Conservation (phyloP, 179 eudicot species). For the Corrigiola litoralis region DNA sequence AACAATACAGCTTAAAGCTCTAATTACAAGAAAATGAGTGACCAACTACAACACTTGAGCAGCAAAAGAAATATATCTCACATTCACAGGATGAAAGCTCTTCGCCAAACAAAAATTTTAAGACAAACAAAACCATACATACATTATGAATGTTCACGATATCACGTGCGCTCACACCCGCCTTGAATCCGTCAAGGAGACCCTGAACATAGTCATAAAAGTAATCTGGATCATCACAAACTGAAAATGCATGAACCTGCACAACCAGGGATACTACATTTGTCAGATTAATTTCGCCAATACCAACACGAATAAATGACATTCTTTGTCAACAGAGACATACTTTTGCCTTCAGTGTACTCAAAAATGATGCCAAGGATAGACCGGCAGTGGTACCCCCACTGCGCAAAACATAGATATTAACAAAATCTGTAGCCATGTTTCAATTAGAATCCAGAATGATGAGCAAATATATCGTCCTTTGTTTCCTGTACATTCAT, state of each 20-base stretch:
- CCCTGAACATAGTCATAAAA: conserved; percentile 68
- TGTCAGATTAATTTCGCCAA: neutral
- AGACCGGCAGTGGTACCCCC: conserved; percentile 96
- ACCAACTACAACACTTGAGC: no score
- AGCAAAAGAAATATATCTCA: no score
- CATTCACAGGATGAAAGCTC: no score
- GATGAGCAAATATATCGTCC: no score
- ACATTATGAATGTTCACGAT: conserved; percentile 58
- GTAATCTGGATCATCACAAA: conserved; percentile 93
- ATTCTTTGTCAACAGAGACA: conserved; percentile 5
- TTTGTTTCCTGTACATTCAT: no score
- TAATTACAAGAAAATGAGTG: no score
- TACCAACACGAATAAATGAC: conserved; percentile 1
- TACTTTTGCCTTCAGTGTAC: conserved; percentile 84
- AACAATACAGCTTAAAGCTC: no score
- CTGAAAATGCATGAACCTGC: conserved; percentile 84
- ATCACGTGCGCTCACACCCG: conserved; percentile 55
- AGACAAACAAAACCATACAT: conserved; percentile 11
- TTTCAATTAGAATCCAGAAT: neutral
- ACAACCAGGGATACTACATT: conserved; percentile 4
- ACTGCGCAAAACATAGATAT: conserved; percentile 28
- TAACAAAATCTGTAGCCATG: conserved; percentile 2
- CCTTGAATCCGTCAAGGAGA: conserved; percentile 63
- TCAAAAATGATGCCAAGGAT: conserved; percentile 71
- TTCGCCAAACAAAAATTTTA: neutral